phyloP scores from a whole-genome alignment of 495 filamentous ascomycete genomes.

The Choiromyces venosus region DNA sequence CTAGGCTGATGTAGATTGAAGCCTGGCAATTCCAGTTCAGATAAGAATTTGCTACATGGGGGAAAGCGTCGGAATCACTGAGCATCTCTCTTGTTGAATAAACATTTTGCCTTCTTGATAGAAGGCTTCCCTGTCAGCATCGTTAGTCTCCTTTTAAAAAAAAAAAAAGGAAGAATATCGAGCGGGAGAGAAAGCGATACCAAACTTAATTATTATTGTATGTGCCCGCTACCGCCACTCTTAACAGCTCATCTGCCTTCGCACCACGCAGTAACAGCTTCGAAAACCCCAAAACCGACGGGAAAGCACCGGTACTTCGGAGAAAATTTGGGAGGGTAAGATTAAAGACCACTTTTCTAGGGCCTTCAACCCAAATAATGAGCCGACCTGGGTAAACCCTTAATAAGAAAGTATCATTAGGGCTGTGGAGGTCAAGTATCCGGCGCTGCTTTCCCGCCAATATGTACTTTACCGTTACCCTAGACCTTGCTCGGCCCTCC shows the following conservation, averaged over 20 bases:
- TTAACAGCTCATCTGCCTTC: not conserved
- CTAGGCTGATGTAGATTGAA: not conserved
- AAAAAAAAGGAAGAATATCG: not conserved
- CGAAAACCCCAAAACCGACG: not conserved
- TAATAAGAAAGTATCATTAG: not conserved
- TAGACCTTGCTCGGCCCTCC: not conserved
- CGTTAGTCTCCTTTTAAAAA: not conserved
- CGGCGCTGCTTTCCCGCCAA: not conserved
- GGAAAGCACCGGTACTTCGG: not conserved
- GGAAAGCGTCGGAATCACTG: not conserved
- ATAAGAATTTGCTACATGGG: not conserved
- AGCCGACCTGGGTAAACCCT: not conserved
- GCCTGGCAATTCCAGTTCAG: not conserved
- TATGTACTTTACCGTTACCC: not conserved
- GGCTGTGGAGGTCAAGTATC: not conserved
- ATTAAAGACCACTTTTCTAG: not conserved
- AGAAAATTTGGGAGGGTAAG: not conserved
- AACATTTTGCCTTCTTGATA: not conserved
- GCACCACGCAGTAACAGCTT: not conserved
- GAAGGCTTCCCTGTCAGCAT: not conserved
- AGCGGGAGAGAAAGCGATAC: not conserved
- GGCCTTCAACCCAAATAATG: not conserved
- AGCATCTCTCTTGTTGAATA: not conserved
- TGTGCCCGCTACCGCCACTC: not conserved
- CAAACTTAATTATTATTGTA: not conserved